Base-by-base conservation (phyloP, 2,329 filamentous ascomycete species). In the Aspergillus puulaauensis region DNA sequence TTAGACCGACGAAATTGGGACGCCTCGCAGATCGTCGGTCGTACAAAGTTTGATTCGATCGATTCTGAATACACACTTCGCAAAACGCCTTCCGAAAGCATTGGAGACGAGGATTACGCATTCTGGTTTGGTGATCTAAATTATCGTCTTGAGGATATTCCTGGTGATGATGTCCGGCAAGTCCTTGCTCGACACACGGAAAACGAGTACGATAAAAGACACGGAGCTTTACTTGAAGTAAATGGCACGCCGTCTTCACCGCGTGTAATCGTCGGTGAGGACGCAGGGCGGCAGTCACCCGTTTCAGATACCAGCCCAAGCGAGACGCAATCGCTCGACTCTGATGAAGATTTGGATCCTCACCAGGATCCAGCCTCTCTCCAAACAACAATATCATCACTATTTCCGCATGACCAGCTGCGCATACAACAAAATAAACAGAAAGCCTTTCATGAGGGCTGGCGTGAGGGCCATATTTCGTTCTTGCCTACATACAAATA, bases 51-150 rank as follows among this genome's bases (percentile, higher is more conserved):
- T 67, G 85, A 89, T 6, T 87, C 91, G 0, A 83, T 96, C 6
- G 83, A 88, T 57, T 79, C 83, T 0, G 87, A 90, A 8, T 85
- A 89, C 6, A 77, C 70, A 2, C 72, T 75, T 39, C 86, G 87
- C n/a, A 85, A 88, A 21, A 78, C 82, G 0, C 57, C 65, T 14
- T 63, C 59, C 23, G 86, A 90, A 52, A 84, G 80, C 37, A 88
- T 99, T 62, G 93, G 91, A 1, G 90, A 96, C 40, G 93, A 96
- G 64, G 95, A 99, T 69, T 92, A 97, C 75, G 86, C 88, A 0
- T 97, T 99, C 69, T 98, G 93, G 91, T 90, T 96, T 68, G 95
- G 95, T 6, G 95, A 99, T 73, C 81, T 99, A 43, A 99, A 99
- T 72, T 99, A 97, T 70, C 86, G 95, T 33, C 82, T 99, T 0